These are phyloP conservation scores for Podospora anserina DNA, from an alignment of 495 filamentous ascomycete genomes.

Conservation along the genomic window DNA sequence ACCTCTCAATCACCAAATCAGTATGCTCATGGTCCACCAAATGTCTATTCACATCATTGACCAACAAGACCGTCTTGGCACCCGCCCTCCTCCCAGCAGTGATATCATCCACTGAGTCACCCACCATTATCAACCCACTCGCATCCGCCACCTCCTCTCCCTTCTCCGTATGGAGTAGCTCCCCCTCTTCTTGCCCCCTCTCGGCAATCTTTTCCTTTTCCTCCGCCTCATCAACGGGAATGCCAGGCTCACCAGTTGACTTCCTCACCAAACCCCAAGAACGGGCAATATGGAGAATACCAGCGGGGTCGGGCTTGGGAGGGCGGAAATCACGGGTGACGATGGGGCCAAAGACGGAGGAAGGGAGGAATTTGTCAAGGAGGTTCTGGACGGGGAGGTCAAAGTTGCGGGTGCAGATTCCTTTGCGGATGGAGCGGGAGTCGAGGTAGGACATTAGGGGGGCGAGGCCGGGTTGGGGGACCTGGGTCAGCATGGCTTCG, in stretches of 20 bases:
- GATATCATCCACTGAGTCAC: conserved; percentile 93
- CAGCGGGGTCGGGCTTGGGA: conserved; percentile 87
- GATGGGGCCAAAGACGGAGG: conserved; percentile 70
- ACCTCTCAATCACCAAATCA: conserved; percentile 60
- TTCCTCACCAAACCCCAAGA: conserved; percentile 62
- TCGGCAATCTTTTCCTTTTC: conserved; percentile 20
- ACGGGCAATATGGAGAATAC: conserved; percentile 77
- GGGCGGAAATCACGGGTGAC: conserved; percentile 79
- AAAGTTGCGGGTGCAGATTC: conserved; percentile 92
- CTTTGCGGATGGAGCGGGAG: conserved; percentile 61
- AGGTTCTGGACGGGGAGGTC: conserved; percentile 67
- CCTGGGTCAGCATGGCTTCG: conserved; percentile 70
- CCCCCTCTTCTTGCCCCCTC: conserved; percentile 16
- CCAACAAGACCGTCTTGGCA: conserved; percentile 82
- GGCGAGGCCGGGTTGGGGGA: conserved; percentile 73
- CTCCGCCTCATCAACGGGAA: conserved; percentile 22
- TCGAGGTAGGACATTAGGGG: conserved; percentile 79
- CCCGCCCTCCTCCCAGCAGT: conserved; percentile 80
- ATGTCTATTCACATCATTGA: conserved; percentile 74
- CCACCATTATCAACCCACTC: conserved; percentile 58
- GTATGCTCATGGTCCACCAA: conserved; percentile 74
- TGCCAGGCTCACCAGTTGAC: conserved; percentile 34
- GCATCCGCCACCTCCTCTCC: conserved; percentile 44
- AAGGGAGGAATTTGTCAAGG: conserved; percentile 66
- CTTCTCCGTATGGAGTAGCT: conserved; percentile 16